Base-by-base conservation (phyloP, 768 basidiomycete genomes). In the Ramaria rubella region DNA sequence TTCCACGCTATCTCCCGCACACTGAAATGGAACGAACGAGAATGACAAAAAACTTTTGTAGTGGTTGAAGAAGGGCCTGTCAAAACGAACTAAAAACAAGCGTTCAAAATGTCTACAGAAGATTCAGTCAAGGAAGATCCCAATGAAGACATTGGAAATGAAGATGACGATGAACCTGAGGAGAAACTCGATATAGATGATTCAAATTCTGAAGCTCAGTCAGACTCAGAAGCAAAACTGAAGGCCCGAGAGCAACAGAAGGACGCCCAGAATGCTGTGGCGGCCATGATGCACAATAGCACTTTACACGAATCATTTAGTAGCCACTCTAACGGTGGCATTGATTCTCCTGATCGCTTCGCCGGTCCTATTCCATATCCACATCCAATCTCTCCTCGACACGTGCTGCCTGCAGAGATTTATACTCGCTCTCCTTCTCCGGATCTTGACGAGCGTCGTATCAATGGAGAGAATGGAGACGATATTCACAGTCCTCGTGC, bases 21-120 rank as follows among this genome's bases (percentile, higher is more conserved):
- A 8, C 77, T 99, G 49, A 95, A 97, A 69, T 98, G 96, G 96
- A 99, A 99, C 73, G 95, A 99, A 70, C 84, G 95, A 23, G 93
- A 98, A 72, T 83, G 96, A 45, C 96, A 99, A 68, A 99, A 98
- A 68, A 96, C 93, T 5, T 98, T 98, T 62, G 96, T 98, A 42
- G 90, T 99, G 19, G 92, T 99, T 23, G 96, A 98, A 68, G 94
- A 96, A 65, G 84, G 81, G 30, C 82, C 86, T 1, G 65, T 72
- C 14, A 80, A 80, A 61, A 58, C 63, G 26, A 15, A 5, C 26
- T 65, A 55, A 60, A 61, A 63, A 66, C 55, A 57, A 26, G 48
- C 40, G 17, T 29, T 43, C 21, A 26, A 11, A 17, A 43, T 59
- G 53, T 58, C 53, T 59, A 60, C 62, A 19, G 36, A n/a, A 15